Conservation (phyloP, 192 early-diverging fungal species). For the Piromyces sp. region DNA sequence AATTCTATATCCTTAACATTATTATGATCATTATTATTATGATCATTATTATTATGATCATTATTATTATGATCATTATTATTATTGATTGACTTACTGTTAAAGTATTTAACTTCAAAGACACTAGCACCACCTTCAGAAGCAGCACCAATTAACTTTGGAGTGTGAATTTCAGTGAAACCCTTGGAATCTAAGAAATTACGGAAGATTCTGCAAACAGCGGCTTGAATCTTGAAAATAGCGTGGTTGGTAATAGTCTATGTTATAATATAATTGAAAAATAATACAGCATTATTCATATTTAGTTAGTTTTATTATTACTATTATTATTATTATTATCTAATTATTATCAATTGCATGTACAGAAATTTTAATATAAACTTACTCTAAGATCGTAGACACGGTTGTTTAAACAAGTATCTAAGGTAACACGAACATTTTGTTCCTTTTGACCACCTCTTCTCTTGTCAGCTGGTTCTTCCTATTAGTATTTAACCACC, state of each 20-base stretch:
- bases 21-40: no score
- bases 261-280: no score
- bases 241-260: constrained; percentile 88
- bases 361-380: no score
- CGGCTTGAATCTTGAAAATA: constrained; percentile 93
- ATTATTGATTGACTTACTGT: constrained; percentile 31
- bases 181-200: constrained; percentile 65
- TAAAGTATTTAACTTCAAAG: constrained; percentile 95
- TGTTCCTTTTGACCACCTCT: constrained; percentile 22
- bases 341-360: no score
- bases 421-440: constrained; percentile 59
- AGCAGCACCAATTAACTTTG: constrained; percentile 84
- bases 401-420: constrained; percentile 89
- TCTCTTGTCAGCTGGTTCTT: constrained; percentile 3
- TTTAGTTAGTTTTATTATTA: no score
- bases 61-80: no score
- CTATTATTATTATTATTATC: no score
- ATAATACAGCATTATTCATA: no score
- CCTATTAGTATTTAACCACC: background rate
- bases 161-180: constrained; percentile 94
- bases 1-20: no score
- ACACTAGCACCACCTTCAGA: constrained; percentile 96
- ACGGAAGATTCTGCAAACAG: constrained; percentile 83
- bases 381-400: constrained; percentile 76
- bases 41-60: no score